Base-by-base conservation (phyloP, 306 rosid genomes). In the Casuarina glauca region DNA sequence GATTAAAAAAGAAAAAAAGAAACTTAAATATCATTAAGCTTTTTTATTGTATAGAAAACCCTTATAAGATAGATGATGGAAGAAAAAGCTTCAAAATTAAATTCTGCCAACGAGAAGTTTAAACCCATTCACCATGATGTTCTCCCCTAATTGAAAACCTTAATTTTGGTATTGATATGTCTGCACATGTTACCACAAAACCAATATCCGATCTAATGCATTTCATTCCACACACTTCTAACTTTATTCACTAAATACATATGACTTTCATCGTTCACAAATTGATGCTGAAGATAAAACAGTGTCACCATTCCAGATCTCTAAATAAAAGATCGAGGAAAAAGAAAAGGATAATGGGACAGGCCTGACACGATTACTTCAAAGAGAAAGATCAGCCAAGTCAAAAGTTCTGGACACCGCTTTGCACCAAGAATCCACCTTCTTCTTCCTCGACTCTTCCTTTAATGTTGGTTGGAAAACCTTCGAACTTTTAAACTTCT, bases 351-450 rank as follows among this genome's bases (percentile, higher is more conserved):
- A 42, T 50, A 48, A 66, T 15, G 12, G 39, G n/a, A 36, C 36
- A 19, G 36, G 61, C 54, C 38, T 32, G 17, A 73, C 64, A 16
- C 9, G 64, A 61, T 17, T 74, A 26, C 16, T 67, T 84, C 80
- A 95, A 49, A 95, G 87, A 50, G 90, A 73, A 49, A 95, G 97
- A 79, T 92, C 93, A 51, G 97, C 97, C 55, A 95, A 80, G 80
- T 89, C 97, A 82, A 91, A 95, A 75, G 93, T 80, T 86, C 90
- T 92, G 35, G 83, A 35, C n/a, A 95, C 87, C 75, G 98, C 98
- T 83, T 92, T 95, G 86, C 64, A 63, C 98, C 97, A 95, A 66
- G 93, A 89, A 2, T 87, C 88, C 51, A 87, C 80, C 81, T 88
- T 95, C 89, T 87, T 91, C 83, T 85, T 87, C 92, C 98, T 88